Evolutionary conservation across 2,329 filamentous ascomycete genomes (phyloP).

Genomic region (Fusarium sp.): DNA sequence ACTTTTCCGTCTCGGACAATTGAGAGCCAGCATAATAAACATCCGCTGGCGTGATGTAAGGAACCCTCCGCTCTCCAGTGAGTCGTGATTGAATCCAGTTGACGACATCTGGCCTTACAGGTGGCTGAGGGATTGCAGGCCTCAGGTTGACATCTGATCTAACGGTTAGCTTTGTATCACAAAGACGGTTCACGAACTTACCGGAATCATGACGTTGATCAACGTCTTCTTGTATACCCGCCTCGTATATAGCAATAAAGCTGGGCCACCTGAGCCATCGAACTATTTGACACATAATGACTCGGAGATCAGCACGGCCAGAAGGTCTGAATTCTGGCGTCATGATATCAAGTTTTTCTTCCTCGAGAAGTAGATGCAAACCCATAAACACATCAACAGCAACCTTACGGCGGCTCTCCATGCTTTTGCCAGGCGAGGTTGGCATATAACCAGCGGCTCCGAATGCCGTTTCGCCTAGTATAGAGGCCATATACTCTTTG

Average conservation of each 20-base stretch:
- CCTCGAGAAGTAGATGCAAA: slow-evolving; percentile 88
- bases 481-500: slow-evolving; percentile 70
- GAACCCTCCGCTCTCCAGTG: slow-evolving; percentile 47
- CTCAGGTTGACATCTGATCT: slow-evolving; percentile 45
- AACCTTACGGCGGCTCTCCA: slow-evolving; percentile 66
- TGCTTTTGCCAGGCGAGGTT: slow-evolving; percentile 62
- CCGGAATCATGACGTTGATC: slow-evolving; percentile 52
- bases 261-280: slow-evolving; percentile 79
- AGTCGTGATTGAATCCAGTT: slow-evolving; percentile 64
- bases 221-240: slow-evolving; percentile 62
- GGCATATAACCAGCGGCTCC: slow-evolving; percentile 70
- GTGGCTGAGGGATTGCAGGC: slow-evolving; percentile 48
- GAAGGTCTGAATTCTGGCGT: slow-evolving; percentile 55
- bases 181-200: slow-evolving; percentile 35
- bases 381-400: slow-evolving; percentile 76
- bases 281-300: slow-evolving; percentile 81
- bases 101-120: slow-evolving; percentile 54
- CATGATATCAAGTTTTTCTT: slow-evolving; percentile 80
- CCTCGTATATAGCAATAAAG: slow-evolving; percentile 59
- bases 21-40: slow-evolving; percentile 54
- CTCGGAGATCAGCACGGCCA: slow-evolving; percentile 65
- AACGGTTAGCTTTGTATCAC: slow-evolving; percentile 8
- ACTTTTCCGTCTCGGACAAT: slow-evolving; percentile 48
- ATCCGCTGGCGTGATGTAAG: slow-evolving; percentile 56
- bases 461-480: slow-evolving; percentile 64